Base-by-base conservation (phyloP, 177 flowering plant species). In the Telopea speciosissima region DNA sequence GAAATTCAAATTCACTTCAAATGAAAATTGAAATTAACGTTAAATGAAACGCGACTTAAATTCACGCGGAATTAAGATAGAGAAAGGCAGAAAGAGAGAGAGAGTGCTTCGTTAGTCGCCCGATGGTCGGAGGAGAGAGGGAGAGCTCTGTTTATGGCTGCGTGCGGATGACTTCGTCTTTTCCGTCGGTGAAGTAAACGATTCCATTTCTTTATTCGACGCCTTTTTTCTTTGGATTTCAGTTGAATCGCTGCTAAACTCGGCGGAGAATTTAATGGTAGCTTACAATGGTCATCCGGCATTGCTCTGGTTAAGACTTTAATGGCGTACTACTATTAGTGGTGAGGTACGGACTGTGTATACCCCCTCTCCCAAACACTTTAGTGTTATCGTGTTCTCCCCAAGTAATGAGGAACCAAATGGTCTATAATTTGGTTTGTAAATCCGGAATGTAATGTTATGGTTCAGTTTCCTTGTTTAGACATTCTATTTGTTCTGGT, bases 1-100 rank as follows among this genome's bases (percentile, higher is more conserved):
- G 84, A 81, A 82, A 83, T 70, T 71, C 76, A 81, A 76, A 82
- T 81, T 70, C 78, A 40, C 9, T 3, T 33, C 58, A 79, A 81
- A 75, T 76, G 63, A 70, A 63, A 72, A 69, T 58, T 8, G 61
- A 58, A 58, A 58, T 58, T 70, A 11, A 24, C n/a, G 13, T 23
- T 62, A 72, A 80, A 78, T 77, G 73, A 70, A 66, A 76, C 26
- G 60, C 68, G 8, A 49, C 68, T 72, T 74, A 76, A 83, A 81
- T 79, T 68, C 71, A 79, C 61, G 79, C 70, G 74, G 64, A 59
- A 52, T 61, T 31, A 21, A 63, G 73, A 64, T 28, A 28, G 31
- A 28, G 31, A 28, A 28, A 28, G 31, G 31, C 4, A 28, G 31
- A 28, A 28, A 44, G 26, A 0, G 45, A 62, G 63, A 49, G 54